Evolutionary conservation across 176 grass and related monocot genomes (phyloP), one percentile per base, ranked within the genome.

Genomic region (Aegilops tauschii): DNA sequence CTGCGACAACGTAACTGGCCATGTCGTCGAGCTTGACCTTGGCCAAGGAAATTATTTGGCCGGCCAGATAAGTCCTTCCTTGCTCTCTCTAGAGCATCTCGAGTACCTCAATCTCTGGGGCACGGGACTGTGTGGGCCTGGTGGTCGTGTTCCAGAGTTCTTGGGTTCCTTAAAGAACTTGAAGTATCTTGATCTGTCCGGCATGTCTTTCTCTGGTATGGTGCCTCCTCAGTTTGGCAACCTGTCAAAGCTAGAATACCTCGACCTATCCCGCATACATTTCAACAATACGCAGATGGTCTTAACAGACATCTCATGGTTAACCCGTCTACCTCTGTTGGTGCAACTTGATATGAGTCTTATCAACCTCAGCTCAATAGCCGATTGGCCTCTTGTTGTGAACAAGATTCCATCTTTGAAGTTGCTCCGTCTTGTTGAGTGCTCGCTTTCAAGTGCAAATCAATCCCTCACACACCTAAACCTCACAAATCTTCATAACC

Each of bases 1-100:
- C 0, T 94, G 92, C 52, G 18, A 18, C 50, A 66, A 78, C 12
- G 11, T 0, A 1, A 91, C 83, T 7, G 67, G 69, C 21, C 62
- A 69, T 49, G 76, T 91, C 34, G 0, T 84, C 30, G 0, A 16
- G 42, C 67, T 94, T n/a, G 6, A 6, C 0, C 73, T 94, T 32
- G 56, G 61, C 11, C 0, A 12, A 12, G 0, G 0, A 1, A 4
- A 0, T 5, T 3, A 67, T 36, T 47, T 92, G 12, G 37, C 0
- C 0, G 90, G 87, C 13, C 6, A 92, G 65, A 89, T 92, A 79
- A 75, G 68, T 69, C 20, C 50, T 42, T 67, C 87, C 6, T 31
- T 92, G 52, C 66, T 89, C 1, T 65, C 69, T 39, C 73, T 92
- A 6, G 56, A 71, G 39, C 34, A 83, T 36, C 66, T 89, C 2